A percentile compares a stretch with the other conserved stretches of the same genome.
Conservation (phyloP, 306 rosid genomes). For the Gynostemma pentaphyllum region DNA sequence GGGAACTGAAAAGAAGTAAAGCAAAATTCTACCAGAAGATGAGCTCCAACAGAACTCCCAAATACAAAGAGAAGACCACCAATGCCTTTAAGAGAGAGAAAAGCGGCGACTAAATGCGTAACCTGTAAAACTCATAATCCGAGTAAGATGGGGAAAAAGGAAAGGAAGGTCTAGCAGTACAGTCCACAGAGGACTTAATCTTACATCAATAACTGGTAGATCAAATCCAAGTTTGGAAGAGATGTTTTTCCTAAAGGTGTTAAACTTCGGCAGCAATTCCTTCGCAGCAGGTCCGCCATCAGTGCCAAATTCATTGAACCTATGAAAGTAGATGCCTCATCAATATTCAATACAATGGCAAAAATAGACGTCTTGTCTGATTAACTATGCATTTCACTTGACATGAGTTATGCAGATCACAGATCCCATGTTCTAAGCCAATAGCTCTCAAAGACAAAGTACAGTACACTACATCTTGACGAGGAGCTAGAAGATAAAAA, state of each 20-base stretch:
- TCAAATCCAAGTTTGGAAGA: slow-evolving; percentile 42
- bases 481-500: not conserved
- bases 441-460: not conserved
- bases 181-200: slow-evolving; percentile 4
- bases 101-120: slow-evolving; percentile 35
- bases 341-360: slow-evolving; percentile 17
- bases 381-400: no score
- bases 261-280: slow-evolving; percentile 62
- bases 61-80: slow-evolving; percentile 78
- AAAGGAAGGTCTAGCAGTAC: not conserved
- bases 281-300: slow-evolving; percentile 75
- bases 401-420: not conserved
- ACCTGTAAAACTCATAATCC: slow-evolving; percentile 29
- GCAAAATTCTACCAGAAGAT: slow-evolving; percentile 39
- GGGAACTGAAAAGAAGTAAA: not conserved
- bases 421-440: not conserved
- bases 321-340: slow-evolving; percentile 16
- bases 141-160: not conserved
- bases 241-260: slow-evolving; percentile 24
- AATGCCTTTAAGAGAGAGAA: slow-evolving; percentile 50
- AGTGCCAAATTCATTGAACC: slow-evolving; percentile 75
- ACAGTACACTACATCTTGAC: not conserved
- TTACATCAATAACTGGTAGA: slow-evolving; percentile 49
- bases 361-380: not conserved
- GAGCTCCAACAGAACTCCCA: slow-evolving; percentile 63